These are phyloP conservation scores for Coemansia sp. DNA, from an alignment of 192 early-diverging fungal species.

Conservation along the genomic window DNA sequence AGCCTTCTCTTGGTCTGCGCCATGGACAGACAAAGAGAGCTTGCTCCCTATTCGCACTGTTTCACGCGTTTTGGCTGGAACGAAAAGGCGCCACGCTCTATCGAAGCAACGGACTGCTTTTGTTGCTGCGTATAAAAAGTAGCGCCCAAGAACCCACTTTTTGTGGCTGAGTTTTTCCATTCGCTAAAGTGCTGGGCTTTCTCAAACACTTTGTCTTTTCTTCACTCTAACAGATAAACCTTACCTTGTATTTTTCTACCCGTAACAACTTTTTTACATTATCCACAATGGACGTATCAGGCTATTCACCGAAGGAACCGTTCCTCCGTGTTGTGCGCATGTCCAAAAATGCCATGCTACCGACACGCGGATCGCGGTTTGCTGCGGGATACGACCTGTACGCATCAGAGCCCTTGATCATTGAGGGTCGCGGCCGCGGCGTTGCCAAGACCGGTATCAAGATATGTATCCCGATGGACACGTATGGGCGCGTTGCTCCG, in stretches of 20 bases:
- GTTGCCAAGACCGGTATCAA: conserved; percentile 86
- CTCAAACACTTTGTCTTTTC: no score
- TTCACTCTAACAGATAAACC: no score
- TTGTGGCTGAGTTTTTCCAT: no score
- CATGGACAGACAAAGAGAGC: no score
- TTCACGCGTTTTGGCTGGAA: no score
- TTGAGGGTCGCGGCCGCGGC: conserved; percentile 76
- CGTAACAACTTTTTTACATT: not conserved
- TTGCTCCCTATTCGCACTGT: no score
- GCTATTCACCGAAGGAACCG: not conserved
- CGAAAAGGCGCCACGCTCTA: no score
- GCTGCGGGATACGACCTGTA: conserved; percentile 96
- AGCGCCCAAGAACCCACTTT: no score
- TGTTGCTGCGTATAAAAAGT: no score
- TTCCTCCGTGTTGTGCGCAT: conserved; percentile 38
- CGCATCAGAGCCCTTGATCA: conserved; percentile 60
- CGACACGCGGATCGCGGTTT: conserved; percentile 72
- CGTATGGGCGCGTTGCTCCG: conserved; percentile 95
- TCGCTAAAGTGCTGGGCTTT: no score
- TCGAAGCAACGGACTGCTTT: no score
- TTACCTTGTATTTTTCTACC: not conserved
- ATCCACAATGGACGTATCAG: not conserved
- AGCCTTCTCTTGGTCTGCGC: no score
- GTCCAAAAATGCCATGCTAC: conserved; percentile 64
- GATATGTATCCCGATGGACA: conserved; percentile 80